These are phyloP conservation scores for Melampsora americana DNA, from an alignment of 1,284 basidiomycete genomes.

Conservation along the genomic window DNA sequence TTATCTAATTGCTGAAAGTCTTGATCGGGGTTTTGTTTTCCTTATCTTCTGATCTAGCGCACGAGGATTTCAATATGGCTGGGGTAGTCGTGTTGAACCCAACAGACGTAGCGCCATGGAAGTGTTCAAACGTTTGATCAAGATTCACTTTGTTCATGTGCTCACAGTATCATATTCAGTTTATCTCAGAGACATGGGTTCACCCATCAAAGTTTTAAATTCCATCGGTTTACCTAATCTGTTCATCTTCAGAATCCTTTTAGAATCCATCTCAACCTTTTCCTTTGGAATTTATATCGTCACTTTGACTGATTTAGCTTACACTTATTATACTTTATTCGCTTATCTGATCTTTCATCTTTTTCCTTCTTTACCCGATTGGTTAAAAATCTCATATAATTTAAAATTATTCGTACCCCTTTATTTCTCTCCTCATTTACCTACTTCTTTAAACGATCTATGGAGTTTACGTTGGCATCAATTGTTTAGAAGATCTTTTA, in stretches of 20 bases:
- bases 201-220: not conserved
- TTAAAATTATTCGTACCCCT: not conserved
- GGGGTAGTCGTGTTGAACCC: constrained; percentile 6
- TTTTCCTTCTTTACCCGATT: not conserved
- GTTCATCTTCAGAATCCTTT: not conserved
- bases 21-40: no score
- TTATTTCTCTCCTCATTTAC: constrained; percentile 11
- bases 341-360: constrained; percentile 1
- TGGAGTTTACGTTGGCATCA: constrained; percentile 34
- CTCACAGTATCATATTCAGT: not conserved
- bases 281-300: constrained; percentile 13
- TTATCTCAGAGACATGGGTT: constrained; percentile 10
- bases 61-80: constrained; percentile 26
- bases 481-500: constrained; percentile 13
- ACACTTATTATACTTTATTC: not conserved
- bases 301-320: constrained; percentile 1
- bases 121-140: constrained; percentile 3
- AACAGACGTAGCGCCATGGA: constrained; percentile 8
- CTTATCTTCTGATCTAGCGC: not conserved
- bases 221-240: not conserved
- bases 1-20: not conserved
- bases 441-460: constrained; percentile 10
- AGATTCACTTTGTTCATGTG: constrained; percentile 13
- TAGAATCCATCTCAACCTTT: not conserved
- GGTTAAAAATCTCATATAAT: not conserved